Conservation (phyloP, 2,329 filamentous ascomycete genomes). For the Ophiostoma sp. region DNA sequence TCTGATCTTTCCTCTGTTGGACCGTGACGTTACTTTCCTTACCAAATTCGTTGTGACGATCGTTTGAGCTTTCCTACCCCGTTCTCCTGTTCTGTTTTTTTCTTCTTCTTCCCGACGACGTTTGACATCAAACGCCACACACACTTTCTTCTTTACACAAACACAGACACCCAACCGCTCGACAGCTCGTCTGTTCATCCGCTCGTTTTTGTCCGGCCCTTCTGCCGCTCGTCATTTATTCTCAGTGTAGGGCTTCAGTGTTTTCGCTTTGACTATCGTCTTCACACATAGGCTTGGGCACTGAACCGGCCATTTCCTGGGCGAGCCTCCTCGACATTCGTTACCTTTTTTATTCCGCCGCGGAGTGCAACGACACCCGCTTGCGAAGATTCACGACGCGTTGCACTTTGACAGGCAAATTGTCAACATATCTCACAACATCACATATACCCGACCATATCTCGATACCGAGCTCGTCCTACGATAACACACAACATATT, state of each 20-base stretch:
- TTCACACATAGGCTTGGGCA: neutral
- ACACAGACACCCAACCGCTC: neutral
- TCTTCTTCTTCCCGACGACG: neutral
- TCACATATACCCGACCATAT: neutral
- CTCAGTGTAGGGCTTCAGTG: neutral
- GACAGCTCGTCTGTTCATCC: neutral
- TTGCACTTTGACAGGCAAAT: neutral
- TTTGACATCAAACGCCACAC: neutral
- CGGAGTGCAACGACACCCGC: neutral
- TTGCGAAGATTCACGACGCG: neutral
- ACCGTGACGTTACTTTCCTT: neutral
- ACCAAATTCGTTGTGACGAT: neutral
- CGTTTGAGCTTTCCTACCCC: constrained; percentile 1
- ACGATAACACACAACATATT: neutral
- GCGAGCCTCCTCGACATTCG: neutral
- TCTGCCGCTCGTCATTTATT: neutral
- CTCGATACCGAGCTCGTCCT: neutral
- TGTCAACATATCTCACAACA: too few relatives aligned
- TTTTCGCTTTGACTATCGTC: neutral
- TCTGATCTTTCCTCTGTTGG: neutral
- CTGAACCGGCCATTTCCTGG: neutral
- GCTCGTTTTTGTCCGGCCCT: neutral
- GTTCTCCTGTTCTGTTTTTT: neutral
- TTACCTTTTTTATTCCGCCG: neutral
- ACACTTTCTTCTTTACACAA: neutral